Evolutionary conservation across 2,329 filamentous ascomycete species (phyloP).

Genomic region (Nigrograna mackinnonii): DNA sequence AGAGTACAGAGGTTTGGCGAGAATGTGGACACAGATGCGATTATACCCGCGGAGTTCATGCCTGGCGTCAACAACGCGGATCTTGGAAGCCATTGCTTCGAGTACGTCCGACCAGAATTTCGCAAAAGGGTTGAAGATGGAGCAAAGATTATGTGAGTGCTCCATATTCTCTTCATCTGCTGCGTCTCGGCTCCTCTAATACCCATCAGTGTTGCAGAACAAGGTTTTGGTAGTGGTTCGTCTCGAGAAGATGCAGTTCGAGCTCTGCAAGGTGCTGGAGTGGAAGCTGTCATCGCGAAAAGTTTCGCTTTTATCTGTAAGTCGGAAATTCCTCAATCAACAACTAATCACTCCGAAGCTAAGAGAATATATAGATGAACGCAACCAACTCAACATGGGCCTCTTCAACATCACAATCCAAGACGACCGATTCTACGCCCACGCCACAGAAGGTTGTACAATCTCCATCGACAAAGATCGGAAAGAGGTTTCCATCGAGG

Average conservation of each 20-base stretch:
- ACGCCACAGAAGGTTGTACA: not conserved
- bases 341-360: too few relatives aligned
- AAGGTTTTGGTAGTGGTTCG: slow-evolving; percentile 52
- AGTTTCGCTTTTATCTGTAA: not conserved
- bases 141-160: slow-evolving; percentile 37
- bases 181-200: not conserved
- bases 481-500: not conserved
- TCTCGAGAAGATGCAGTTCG: slow-evolving; percentile 50
- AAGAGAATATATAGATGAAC: not conserved
- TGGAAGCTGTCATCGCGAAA: not conserved
- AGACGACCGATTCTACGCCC: not conserved
- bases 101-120: slow-evolving; percentile 47
- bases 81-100: slow-evolving; percentile 45
- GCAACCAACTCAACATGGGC: not conserved
- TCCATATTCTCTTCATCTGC: not conserved
- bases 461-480: not conserved
- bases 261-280: slow-evolving; percentile 34
- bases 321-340: too few relatives aligned
- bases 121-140: slow-evolving; percentile 40
- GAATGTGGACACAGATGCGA: slow-evolving; percentile 47
- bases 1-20: slow-evolving; percentile 48
- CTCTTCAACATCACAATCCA: not conserved
- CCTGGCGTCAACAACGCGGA: slow-evolving; percentile 31
- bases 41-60: slow-evolving; percentile 47
- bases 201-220: slow-evolving; percentile 42